Conservation (phyloP, 768 basidiomycete genomes). For the Tulasnella sp. region DNA sequence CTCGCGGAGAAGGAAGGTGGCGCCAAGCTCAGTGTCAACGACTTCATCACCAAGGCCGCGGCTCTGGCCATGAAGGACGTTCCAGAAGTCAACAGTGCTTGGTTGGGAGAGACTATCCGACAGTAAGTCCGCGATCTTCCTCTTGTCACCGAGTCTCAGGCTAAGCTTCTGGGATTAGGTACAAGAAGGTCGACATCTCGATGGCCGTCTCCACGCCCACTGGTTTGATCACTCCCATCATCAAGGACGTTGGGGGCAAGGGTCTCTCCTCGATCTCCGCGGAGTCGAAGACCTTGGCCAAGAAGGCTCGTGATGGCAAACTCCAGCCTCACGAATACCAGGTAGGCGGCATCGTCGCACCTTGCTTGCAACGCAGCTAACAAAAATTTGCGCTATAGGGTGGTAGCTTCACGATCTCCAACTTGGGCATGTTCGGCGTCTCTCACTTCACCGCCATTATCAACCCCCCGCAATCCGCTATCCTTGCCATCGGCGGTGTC, state of each 20-base stretch:
- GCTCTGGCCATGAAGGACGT: conserved; percentile 87
- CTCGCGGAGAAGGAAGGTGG: conserved; percentile 64
- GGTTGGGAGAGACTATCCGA: conserved; percentile 91
- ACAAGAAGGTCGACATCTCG: conserved; percentile 95
- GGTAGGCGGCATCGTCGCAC: conserved; percentile 33
- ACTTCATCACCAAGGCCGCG: conserved; percentile 94
- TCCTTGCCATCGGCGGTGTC: conserved; percentile 87
- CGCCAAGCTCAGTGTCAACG: conserved; percentile 86
- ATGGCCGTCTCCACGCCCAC: conserved; percentile 93
- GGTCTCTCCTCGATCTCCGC: conserved; percentile 88
- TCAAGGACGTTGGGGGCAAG: conserved; percentile 86
- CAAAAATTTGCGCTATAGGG: conserved; percentile 39
- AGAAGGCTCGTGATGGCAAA: conserved; percentile 95
- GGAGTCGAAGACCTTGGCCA: conserved; percentile 84
- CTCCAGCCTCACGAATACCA: conserved; percentile 93
- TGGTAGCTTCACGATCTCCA: conserved; percentile 97
- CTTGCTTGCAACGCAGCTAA: background rate
- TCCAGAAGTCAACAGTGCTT: conserved; percentile 95
- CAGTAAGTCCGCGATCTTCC: conserved; percentile 46
- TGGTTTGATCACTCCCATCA: conserved; percentile 94
- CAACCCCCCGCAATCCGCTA: conserved; percentile 97
- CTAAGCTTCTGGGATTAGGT: conserved; percentile 33
- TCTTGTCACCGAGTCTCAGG: conserved; percentile 21
- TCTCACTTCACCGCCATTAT: conserved; percentile 97
- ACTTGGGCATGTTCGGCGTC: conserved; percentile 96